A percentile compares a stretch with the other conserved stretches of the same genome.
phyloP scores from a whole-genome alignment of 345 rosid genomes.

The Turritis glabra region DNA sequence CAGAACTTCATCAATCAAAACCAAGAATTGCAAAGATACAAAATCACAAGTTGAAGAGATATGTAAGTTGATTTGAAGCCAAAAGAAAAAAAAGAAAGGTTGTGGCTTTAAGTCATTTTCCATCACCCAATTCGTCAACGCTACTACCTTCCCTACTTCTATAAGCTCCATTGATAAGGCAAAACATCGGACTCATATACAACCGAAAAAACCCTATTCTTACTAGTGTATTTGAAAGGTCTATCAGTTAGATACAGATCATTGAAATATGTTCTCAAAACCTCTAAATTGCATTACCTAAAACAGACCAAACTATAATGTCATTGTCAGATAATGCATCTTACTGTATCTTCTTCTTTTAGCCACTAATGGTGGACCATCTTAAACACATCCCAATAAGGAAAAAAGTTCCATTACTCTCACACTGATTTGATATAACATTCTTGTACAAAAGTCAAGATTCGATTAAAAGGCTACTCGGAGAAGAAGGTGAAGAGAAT shows the following conservation, averaged over 20 bases:
- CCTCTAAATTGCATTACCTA: not conserved
- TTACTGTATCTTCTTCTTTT: slow-evolving; percentile 33
- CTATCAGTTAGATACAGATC: not conserved
- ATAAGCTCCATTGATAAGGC: slow-evolving; percentile 34
- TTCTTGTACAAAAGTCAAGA: slow-evolving; percentile 30
- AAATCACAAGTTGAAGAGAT: slow-evolving; percentile 18
- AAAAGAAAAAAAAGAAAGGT: not conserved
- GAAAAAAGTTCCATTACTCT: slow-evolving; percentile 2
- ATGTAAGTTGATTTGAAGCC: slow-evolving; percentile 21
- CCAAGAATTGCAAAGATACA: slow-evolving; percentile 1
- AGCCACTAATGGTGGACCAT: slow-evolving; percentile 43
- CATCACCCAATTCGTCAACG: slow-evolving; percentile 37
- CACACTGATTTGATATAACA: slow-evolving; percentile 30
- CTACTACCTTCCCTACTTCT: slow-evolving; percentile 31
- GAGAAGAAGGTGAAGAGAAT: slow-evolving; percentile 8
- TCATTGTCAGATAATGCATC: slow-evolving; percentile 42
- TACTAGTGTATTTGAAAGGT: slow-evolving; percentile 20
- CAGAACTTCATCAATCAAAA: slow-evolving; percentile 1
- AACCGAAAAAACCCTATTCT: slow-evolving; percentile 29
- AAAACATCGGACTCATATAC: slow-evolving; percentile 21
- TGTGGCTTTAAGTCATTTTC: slow-evolving; percentile 20
- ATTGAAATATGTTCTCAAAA: not conserved
- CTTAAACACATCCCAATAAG: slow-evolving; percentile 32
- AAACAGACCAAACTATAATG: slow-evolving; percentile 27
- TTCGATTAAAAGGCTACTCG: slow-evolving; percentile 10